Base-by-base conservation (phyloP, 2,329 filamentous ascomycete species). In the Chaetomium sp. region DNA sequence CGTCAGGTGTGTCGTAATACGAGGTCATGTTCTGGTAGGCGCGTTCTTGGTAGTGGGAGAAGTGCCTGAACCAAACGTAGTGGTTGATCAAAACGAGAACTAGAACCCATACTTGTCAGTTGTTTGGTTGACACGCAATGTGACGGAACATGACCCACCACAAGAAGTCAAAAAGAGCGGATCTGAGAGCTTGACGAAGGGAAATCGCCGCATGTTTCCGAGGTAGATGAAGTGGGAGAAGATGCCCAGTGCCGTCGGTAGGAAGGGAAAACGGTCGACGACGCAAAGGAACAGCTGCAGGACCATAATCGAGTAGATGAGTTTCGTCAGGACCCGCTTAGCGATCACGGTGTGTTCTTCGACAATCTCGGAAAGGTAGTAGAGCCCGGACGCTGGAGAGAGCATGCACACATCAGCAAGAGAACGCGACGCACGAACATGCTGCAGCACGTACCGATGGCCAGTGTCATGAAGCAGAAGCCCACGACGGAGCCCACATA, bases 291-390 rank as follows among this genome's bases (percentile, higher is more conserved):
- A 73, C 8, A 84, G 59, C 70, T 96, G 92, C 6, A 91, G 69
- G 35, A 66, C 80, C 59, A 96, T 86, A 61, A 96, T 84, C 59
- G 74, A 76, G 74, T 96, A 96, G 66, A 97, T 96, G 54, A 97
- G 78, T 43, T 84, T 85, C 37, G 82, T 87, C 52, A 99, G 79
- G n/a, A 96, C 76, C 55, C 87, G 89, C 70, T 95, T 95, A 10
- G 91, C 88, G 60, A 95, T 74, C 9, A 97, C 92, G 4, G 92
- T 96, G 69, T 99, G 92, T 72, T 99, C 94, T 74, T 99, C 94
- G 59, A 99, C 94, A 11, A 97, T 85, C 72, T 99, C 94, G 32
- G 92, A 96, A 53, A 99, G 86, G 71, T 99, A 99, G 76, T 99
- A 99, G 33, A 99, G 84, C 40, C 94, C 94, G n/a, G 91, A 96